Base-by-base conservation (phyloP, 305 asterid species). In the Solanum hybrid region DNA sequence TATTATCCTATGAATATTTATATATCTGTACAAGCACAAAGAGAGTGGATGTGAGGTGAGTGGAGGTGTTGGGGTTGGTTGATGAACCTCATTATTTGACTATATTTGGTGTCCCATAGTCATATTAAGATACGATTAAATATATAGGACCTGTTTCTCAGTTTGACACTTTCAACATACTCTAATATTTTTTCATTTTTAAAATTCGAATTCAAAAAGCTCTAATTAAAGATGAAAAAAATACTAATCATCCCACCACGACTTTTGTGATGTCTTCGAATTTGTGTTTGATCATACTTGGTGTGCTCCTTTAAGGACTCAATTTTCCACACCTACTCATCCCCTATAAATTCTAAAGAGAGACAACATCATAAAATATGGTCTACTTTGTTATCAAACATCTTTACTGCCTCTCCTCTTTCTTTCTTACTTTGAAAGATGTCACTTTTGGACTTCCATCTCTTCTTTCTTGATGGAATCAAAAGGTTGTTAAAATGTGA, bases 331-430 rank as follows among this genome's bases (percentile, higher is more conserved):
- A 88, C 31, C 86, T 73, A 87, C 81, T 87, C 70, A 87, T 87
- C 82, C 26, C 70, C 75, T 41, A 88, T n/a, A 32, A 88, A 27
- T 20, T 41, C n/a, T 51, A 88, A 73, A 38, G 89, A 76, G 65
- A 61, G 89, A 89, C 86, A 84, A 31, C 89, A 89, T 89, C 85
- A 89, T 89, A 89, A 72, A 65, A 72, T 88, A 88, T 38, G 57
- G 85, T 73, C 87, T 78, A 73, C 89, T 83, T 84, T 84, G 61
- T 89, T 72, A 89, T 51, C 76, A 83, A 82, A 73, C 24, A 73
- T 86, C 73, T 73, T 83, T 89, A 11, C 41, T 88, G 33, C 79
- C 79, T 57, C 76, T n/a, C 12, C 37, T 31, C 37, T 73, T n/a
- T 85, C 70, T 33, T 89, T 68, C 51, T 39, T 10, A 3, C 51